Evolutionary conservation across 805 yeast genomes (phyloP), one percentile per base, ranked within the genome.

Genomic region (Metschnikowia peoriensis): DNA sequence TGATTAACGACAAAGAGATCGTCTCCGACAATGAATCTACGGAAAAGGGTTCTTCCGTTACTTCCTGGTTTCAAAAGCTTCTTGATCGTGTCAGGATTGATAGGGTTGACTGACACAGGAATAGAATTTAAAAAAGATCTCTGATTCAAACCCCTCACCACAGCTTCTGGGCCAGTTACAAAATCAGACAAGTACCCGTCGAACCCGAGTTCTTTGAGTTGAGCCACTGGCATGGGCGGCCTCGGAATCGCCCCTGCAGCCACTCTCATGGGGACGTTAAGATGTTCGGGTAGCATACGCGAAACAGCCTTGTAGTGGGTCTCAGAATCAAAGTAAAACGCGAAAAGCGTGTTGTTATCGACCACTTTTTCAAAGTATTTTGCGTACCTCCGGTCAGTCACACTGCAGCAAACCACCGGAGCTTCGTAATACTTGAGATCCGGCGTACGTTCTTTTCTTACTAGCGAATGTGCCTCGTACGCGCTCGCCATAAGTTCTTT

Each of bases 151-250:
- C 88, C 89, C 49, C 78, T 76, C 47, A 89, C 64, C 1, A 93
- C 96, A 9, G 80, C 79, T 6, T 67, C 62, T 1, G 97, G 96
- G 0, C 97, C 98, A 2, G 70, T 67, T 2, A 93, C 62, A 56
- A 82, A 82, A 60, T 94, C 97, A 1, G 79, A 67, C 28, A 91
- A 59, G 61, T 82, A 89, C 0, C 96, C 94, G 50, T 88, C 96
- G 66, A 94, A 91, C 0, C 97, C 97, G 22, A 73, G 66, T 0
- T 51, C 37, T 29, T 56, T 61, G 1, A 90, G 59, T 45, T 76
- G 63, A 8, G 72, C 72, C 2, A 52, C 42, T 1, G 65, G 53
- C 41, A 63, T 54, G 2, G 61, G 59, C 7, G 58, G 65, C 15
- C 22, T 41, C 50, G 41, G 56, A 14, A 35, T 54, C n/a, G 52